Base-by-base conservation (phyloP, 495 filamentous ascomycete species). In the Beverwykella pulmonaria region DNA sequence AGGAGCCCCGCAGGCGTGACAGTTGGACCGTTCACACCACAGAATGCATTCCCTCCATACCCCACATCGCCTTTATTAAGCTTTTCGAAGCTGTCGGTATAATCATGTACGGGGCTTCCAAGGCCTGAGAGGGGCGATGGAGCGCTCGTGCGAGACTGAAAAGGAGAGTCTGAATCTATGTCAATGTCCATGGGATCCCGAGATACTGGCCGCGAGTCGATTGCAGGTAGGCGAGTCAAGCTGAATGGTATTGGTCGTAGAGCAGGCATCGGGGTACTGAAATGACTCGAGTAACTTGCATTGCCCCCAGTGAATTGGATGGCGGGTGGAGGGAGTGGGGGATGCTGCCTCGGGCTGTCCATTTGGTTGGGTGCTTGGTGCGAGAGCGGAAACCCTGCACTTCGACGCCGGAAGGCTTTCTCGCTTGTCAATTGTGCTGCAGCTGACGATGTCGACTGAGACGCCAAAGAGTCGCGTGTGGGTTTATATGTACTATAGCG, bases 401-500 rank as follows among this genome's bases (percentile, higher is more conserved):
- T 57, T 49, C 74, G 26, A 49, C 72, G 36, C 54, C 76, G 44
- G 67, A 60, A 32, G 52, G 69, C 68, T 63, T 73, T 58, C 46
- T 72, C 46, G 46, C 61, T 17, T 53, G 25, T 50, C 36, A 71
- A 47, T 22, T 67, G 69, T 0, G 32, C 53, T 9, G 61, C 64
- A 41, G 62, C 57, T 34, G 54, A 47, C 8, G 59, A 63, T 41
- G 22, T 58, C 55, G 72, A 61, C 53, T 59, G 59, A 4, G 49
- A 49, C 27, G 53, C 53, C 3, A 64, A 65, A 26, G 76, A 68
- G 25, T 85, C 86, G 34, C 78, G 77, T 20, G 80, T 81, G 0
- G 91, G 84, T 76, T 91, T 96, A 79, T 97, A 99, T 14, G 88
- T 81, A 63, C 86, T 89, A 72, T 90, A 99, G 36, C 89, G 84